phyloP scores from a whole-genome alignment of 352 stramenopile species.

The Globisporangium polare region DNA sequence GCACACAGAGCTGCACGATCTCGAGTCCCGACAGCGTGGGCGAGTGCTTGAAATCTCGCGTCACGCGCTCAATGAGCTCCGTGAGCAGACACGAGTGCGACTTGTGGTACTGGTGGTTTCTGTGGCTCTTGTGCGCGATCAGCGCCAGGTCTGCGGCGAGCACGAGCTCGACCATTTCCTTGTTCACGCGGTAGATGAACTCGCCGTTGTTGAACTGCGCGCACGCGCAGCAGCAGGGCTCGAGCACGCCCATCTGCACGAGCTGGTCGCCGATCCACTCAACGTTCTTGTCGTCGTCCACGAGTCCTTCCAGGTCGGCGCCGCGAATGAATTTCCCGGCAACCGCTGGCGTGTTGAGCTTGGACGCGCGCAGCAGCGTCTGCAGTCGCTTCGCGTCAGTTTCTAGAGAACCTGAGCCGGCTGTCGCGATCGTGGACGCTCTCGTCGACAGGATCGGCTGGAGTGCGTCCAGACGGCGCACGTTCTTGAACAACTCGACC shows the following conservation, averaged over 20 bases:
- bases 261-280: conserved; percentile 25
- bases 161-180: conserved; percentile 6
- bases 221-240: conserved; percentile 32
- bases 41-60: conserved; percentile 9
- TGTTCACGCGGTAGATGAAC: conserved; percentile 33
- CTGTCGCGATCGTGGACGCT: neutral
- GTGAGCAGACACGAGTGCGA: conserved; percentile 12
- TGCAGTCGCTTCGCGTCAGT: conserved; percentile 2
- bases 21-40: conserved; percentile 28
- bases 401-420: neutral
- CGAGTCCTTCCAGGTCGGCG: conserved; percentile 26
- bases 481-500: conserved; percentile 42
- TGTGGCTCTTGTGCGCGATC: neutral
- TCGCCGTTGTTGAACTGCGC: conserved; percentile 24
- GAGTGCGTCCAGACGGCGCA: conserved; percentile 17
- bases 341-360: conserved; percentile 20
- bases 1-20: conserved; percentile 34
- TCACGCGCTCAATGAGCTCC: conserved; percentile 6
- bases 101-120: conserved; percentile 1
- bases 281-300: conserved; percentile 19
- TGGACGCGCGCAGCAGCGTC: conserved; percentile 15
- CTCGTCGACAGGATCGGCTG: conserved; percentile 9
- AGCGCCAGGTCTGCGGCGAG: neutral
- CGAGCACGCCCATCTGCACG: conserved; percentile 25
- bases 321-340: conserved; percentile 26